phyloP scores from a whole-genome alignment of 306 rosid species.

The Cucumis sativus region Cucumber_9930_V3 NC_026655.2:5130001-5130500 shows the following conservation, averaged over 20 bases:
- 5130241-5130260: constrained; percentile 71
- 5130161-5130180: background rate
- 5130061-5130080: background rate
- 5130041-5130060: background rate
- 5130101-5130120: background rate
- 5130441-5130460: constrained; percentile 53
- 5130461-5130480: constrained; percentile 49
- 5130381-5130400: constrained; percentile 67
- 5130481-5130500: constrained; percentile 40
- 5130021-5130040: background rate
- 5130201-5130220: constrained; percentile 73
- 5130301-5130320: constrained; percentile 78
- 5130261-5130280: constrained; percentile 70
- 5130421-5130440: constrained; percentile 69
- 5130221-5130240: constrained; percentile 98
- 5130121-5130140: background rate
- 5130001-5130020: background rate
- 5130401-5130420: constrained; percentile 82
- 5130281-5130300: constrained; percentile 86
- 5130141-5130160: background rate
- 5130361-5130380: constrained; percentile 70
- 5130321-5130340: constrained; percentile 65
- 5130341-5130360: constrained; percentile 70
- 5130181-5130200: constrained; percentile 31
- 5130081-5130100: background rate